Evolutionary conservation across 768 basidiomycete species (phyloP).

Genomic region (Rubroboletus satanas): DNA sequence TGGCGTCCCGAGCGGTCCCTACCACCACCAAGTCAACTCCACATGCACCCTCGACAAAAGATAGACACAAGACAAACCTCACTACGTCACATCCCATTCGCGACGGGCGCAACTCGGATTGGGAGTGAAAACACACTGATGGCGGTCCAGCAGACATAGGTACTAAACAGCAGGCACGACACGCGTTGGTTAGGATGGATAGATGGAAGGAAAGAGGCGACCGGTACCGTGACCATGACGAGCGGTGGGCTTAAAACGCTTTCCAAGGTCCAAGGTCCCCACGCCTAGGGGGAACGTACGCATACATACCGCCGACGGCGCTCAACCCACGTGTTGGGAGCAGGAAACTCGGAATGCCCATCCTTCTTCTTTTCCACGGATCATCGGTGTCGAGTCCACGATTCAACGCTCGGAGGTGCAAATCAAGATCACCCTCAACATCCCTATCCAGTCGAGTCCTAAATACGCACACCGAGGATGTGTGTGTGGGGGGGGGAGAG

Average conservation of each 20-base stretch:
- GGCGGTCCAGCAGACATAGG: slow-evolving; percentile 6
- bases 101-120: not conserved
- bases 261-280: not conserved
- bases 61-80: slow-evolving; percentile 5
- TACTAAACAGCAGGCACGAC: not conserved
- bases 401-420: not conserved
- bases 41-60: not conserved
- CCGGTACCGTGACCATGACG: not conserved
- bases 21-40: not conserved
- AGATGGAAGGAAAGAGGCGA: not conserved
- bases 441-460: not conserved
- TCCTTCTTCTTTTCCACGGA: slow-evolving; percentile 1
- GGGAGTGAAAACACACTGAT: not conserved
- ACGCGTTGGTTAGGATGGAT: not conserved
- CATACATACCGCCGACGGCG: slow-evolving; percentile 8
- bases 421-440: not conserved
- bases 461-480: not conserved
- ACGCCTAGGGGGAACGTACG: not conserved
- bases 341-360: slow-evolving; percentile 10
- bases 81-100: not conserved
- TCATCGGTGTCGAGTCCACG: not conserved
- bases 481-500: not conserved
- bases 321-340: slow-evolving; percentile 1
- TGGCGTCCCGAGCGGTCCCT: slow-evolving; percentile 4
- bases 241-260: slow-evolving; percentile 4